Percentiles rank a stretch among this genome's conserved stretches.
Evolutionary conservation across 2,329 filamentous ascomycete genomes (phyloP).

Genomic region (Ampelomyces quisqualis): DNA sequence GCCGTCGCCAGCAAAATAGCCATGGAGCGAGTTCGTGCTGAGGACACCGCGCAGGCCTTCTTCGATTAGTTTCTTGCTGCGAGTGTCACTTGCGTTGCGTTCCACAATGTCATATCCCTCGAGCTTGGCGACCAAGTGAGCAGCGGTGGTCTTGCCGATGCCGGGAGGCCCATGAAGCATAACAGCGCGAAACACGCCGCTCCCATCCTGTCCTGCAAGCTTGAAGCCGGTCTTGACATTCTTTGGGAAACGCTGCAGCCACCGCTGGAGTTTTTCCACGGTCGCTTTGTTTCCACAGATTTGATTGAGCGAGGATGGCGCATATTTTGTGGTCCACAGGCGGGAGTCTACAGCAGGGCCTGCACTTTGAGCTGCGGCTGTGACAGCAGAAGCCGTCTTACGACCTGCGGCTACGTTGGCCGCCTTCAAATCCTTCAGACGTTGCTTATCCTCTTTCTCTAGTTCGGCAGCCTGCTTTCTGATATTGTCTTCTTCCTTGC

Average conservation of each 20-base stretch:
- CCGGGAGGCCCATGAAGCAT: conserved; percentile 94
- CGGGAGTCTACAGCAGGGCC: conserved; percentile 35
- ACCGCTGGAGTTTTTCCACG: conserved; percentile 85
- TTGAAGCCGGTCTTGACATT: conserved; percentile 79
- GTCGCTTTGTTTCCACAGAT: conserved; percentile 93
- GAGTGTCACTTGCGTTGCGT: conserved; percentile 90
- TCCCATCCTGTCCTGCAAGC: conserved; percentile 78
- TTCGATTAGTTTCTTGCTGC: conserved; percentile 95
- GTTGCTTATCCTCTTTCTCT: conserved; percentile 82
- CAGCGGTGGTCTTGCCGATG: conserved; percentile 96
- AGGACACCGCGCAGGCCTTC: conserved; percentile 83
- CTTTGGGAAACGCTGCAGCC: conserved; percentile 81
- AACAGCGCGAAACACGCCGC: conserved; percentile 80
- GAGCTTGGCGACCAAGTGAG: conserved; percentile 87
- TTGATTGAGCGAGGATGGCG: conserved; percentile 77
- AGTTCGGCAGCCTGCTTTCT: conserved; percentile 79
- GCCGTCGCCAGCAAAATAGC: conserved; percentile 83
- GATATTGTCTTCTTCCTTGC: conserved; percentile 80
- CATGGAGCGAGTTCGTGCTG: conserved; percentile 87
- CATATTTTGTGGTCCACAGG: conserved; percentile 94
- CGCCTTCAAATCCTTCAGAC: conserved; percentile 54
- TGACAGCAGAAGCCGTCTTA: conserved; percentile 37
- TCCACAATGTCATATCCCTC: conserved; percentile 94
- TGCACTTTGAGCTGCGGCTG: conserved; percentile 25
- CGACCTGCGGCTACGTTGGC: conserved; percentile 34